Conservation (phyloP, 768 basidiomycete genomes). For the Favolaschia claudopus region DNA sequence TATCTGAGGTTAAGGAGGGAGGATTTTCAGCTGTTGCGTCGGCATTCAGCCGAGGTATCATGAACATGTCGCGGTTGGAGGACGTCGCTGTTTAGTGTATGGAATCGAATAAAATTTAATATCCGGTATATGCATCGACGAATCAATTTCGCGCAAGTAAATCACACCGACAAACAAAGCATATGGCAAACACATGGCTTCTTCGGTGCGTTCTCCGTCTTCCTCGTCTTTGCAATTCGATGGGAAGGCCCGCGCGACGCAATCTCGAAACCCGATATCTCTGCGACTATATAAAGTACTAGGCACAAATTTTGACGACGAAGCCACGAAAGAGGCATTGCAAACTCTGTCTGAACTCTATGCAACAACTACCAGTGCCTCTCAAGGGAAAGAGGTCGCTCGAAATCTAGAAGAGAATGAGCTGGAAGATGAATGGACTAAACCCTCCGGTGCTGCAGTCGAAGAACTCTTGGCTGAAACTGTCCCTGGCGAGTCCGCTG, state of each 20-base stretch:
- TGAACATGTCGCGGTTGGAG: constrained; percentile 52
- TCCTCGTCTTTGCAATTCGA: constrained; percentile 20
- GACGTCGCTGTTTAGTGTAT: constrained; percentile 30
- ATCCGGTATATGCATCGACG: too few relatives aligned
- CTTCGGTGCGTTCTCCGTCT: constrained; percentile 19
- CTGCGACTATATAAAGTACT: constrained; percentile 90
- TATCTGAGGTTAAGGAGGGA: constrained; percentile 75
- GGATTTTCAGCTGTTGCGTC: constrained; percentile 77
- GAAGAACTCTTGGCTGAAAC: constrained; percentile 37
- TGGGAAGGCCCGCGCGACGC: constrained; percentile 31
- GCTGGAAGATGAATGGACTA: constrained; percentile 36
- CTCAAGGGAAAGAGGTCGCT: constrained; percentile 44
- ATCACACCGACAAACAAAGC: background rate
- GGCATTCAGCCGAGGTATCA: constrained; percentile 72
- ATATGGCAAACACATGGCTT: constrained; percentile 7
- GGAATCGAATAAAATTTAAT: background rate
- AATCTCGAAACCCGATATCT: constrained; percentile 76
- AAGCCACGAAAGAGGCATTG: constrained; percentile 80
- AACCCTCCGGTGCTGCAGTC: constrained; percentile 21
- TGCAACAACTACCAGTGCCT: constrained; percentile 36
- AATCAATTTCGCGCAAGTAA: background rate
- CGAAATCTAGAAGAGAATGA: constrained; percentile 42
- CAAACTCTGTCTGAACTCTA: constrained; percentile 87
- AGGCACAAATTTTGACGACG: constrained; percentile 80
- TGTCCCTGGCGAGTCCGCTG: constrained; percentile 68